Percentiles rank a stretch among this genome's conserved stretches.
Conservation (phyloP, 2,329 filamentous ascomycete species). For the Clonostachys byssicola region DNA sequence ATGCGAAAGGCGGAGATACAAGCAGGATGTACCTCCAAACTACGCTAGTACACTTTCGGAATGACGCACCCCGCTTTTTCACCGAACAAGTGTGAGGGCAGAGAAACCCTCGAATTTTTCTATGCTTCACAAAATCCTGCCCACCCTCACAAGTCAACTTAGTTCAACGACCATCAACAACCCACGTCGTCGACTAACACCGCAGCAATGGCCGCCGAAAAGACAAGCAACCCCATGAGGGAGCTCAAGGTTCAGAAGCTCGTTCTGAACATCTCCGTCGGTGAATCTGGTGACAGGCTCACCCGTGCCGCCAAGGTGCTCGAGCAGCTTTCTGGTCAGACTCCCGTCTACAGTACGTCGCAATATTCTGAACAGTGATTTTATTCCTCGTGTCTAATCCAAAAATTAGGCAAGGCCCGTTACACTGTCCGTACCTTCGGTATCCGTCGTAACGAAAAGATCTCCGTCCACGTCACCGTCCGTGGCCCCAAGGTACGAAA, state of each 20-base stretch:
- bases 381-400: background rate
- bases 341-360: constrained; percentile 92
- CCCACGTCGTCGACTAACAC: constrained; percentile 23
- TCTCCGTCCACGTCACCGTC: constrained; percentile 98
- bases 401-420: constrained; percentile 82
- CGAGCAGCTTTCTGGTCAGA: constrained; percentile 99
- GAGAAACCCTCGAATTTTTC: constrained; percentile 33
- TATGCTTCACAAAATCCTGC: constrained; percentile 25
- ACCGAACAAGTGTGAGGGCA: constrained; percentile 26
- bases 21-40: constrained; percentile 16
- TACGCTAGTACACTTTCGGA: constrained; percentile 7
- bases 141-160: constrained; percentile 13
- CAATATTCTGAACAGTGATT: background rate
- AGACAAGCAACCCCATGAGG: constrained; percentile 97
- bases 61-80: constrained; percentile 10
- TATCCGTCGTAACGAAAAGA: constrained; percentile 99
- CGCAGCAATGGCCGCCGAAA: constrained; percentile 61
- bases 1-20: constrained; percentile 31
- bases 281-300: constrained; percentile 99
- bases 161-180: constrained; percentile 20
- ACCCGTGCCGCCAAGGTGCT: constrained; percentile 99
- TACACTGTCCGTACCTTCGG: constrained; percentile 99
- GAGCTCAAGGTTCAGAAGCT: constrained; percentile 99
- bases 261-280: constrained; percentile 98
- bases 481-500: constrained; percentile 72